Evolutionary conservation across 78 protist genomes (phyloP), one percentile per base, ranked within the genome.

Genomic region (Polysphondylium violaceum): DNA sequence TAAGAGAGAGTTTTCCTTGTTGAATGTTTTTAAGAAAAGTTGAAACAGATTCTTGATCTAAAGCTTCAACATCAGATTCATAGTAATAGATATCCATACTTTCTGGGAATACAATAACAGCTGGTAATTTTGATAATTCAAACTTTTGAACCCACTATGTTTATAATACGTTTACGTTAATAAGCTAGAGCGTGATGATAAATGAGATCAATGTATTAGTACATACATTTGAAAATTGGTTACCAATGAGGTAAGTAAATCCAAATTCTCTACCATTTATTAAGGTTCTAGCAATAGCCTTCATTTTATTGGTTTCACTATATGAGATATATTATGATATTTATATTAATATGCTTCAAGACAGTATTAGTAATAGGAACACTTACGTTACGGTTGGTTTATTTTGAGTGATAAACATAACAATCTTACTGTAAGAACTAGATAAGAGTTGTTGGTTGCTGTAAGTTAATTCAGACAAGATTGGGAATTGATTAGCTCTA

Each of bases 71-170:
- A 11, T 44, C 8, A 31, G 60, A 53, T 16, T 83, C 79, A 27
- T 83, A 69, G 35, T 83, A 83, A 64, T 58, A 83, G 38, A 83
- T 38, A 31, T 83, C 91, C 51, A 72, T 31, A 17, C 38, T 55
- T 0, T 67, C 71, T 17, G 71, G 43, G 38, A 83, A 38, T 11
- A 83, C 91, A 0, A 83, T n/a, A 5, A 83, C 21, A 3, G 91
- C 65, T 69, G 91, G 91, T 27, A 35, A 43, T n/a, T 31, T 58
- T 33, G 67, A 71, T 3, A 83, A 36, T 40, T 14, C 36, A 53
- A 47, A 83, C 16, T 33, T 68, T 56, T 38, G 11, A 12, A 69
- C 23, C 77, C 77, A 83, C 56, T 55, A 59, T 56, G 16, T 5
- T 9, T 74, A 14, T 47, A 14, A 14, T 47, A 47, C 8, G 11